Conservation (phyloP, 768 basidiomycete species). For the Kwoniella heveanensis region DNA sequence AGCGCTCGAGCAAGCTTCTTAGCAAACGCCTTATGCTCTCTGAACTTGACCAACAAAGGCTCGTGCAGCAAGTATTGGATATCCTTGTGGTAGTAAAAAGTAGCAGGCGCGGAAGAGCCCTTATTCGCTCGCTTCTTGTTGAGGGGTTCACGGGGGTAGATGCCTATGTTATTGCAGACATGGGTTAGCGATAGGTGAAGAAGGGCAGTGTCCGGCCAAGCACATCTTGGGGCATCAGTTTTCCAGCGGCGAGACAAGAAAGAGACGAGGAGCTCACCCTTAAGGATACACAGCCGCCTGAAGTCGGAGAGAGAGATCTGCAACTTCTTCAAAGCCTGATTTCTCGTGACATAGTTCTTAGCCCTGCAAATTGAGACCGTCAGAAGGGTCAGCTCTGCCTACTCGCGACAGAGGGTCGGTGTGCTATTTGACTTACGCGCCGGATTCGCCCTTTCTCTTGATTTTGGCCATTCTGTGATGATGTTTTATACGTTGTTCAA, state of each 20-base stretch:
- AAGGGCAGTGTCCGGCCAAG: too few species aligned
- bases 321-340: slow-evolving; percentile 87
- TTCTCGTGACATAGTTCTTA: slow-evolving; percentile 70
- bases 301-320: slow-evolving; percentile 98
- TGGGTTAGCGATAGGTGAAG: too few species aligned
- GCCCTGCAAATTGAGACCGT: slow-evolving; percentile 39
- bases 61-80: slow-evolving; percentile 97
- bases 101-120: slow-evolving; percentile 92
- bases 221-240: too few species aligned
- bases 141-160: slow-evolving; percentile 94
- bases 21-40: slow-evolving; percentile 97
- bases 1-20: slow-evolving; percentile 92
- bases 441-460: slow-evolving; percentile 57
- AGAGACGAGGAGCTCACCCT: slow-evolving; percentile 82
- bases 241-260: too few species aligned
- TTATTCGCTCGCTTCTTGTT: slow-evolving; percentile 93
- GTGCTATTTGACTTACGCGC: slow-evolving; percentile 57
- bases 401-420: too few species aligned
- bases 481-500: not conserved
- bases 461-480: slow-evolving; percentile 56
- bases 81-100: slow-evolving; percentile 98
- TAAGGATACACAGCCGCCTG: slow-evolving; percentile 91
- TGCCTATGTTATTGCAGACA: slow-evolving; percentile 63
- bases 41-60: slow-evolving; percentile 84
- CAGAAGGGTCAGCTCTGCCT: not conserved